Evolutionary conservation across 1,139 yeast genomes (phyloP).

Genomic region (Pichia sp.): DNA sequence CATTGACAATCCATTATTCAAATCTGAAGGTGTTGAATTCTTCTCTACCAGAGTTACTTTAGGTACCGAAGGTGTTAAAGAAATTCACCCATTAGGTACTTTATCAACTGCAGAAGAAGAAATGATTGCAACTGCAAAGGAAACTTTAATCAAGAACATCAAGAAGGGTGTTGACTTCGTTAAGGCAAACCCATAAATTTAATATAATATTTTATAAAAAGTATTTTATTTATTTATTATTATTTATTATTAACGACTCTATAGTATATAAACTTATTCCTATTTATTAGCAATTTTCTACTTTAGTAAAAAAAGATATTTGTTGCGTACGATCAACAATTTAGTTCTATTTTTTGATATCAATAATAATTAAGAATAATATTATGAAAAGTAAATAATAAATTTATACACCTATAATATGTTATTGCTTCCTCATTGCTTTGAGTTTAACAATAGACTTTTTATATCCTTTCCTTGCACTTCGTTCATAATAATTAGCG

Average conservation of each 20-base stretch:
- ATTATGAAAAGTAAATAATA: too few relatives aligned
- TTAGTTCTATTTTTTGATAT: too few relatives aligned
- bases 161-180: slow-evolving; percentile 67
- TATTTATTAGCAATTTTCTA: too few relatives aligned
- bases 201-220: slow-evolving; percentile 1
- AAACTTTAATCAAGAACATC: slow-evolving; percentile 70
- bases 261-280: too few relatives aligned
- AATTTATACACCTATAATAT: too few relatives aligned
- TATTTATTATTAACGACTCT: background rate
- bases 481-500: slow-evolving; percentile 46
- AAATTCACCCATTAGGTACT: slow-evolving; percentile 59
- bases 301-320: too few relatives aligned
- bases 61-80: slow-evolving; percentile 84
- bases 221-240: slow-evolving; percentile 3
- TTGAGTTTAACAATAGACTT: slow-evolving; percentile 42
- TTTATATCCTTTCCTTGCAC: slow-evolving; percentile 55
- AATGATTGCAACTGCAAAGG: slow-evolving; percentile 74
- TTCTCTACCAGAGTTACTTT: slow-evolving; percentile 89
- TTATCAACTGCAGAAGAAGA: slow-evolving; percentile 59
- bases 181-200: slow-evolving; percentile 32
- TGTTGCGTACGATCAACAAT: too few relatives aligned
- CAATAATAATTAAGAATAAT: too few relatives aligned
- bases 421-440: background rate
- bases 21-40: slow-evolving; percentile 80
- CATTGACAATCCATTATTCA: slow-evolving; percentile 77